Evolutionary conservation across 2,329 filamentous ascomycete genomes (phyloP), one percentile per base, ranked within the genome.

Genomic region (Fusarium sp.): DNA sequence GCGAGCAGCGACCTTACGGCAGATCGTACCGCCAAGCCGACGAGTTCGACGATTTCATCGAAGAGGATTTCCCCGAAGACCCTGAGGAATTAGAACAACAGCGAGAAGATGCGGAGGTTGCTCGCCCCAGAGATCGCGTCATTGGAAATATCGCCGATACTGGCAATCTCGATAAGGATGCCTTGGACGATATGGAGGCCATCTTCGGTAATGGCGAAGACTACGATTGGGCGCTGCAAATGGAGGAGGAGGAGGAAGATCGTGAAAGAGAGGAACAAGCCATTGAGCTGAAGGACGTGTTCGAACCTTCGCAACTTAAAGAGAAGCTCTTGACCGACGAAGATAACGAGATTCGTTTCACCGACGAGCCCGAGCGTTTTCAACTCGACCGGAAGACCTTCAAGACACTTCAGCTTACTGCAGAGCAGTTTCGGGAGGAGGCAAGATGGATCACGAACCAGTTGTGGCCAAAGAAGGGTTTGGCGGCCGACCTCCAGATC

Each of bases 151-250:
- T 93, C 17, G 89, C 95, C 33, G 94, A 97, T 80, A 93, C 92
- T 14, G 90, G 94, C 11, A 95, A 95, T 4, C 89, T 99, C 28
- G 95, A 98, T 80, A 95, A 98, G 81, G 94, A 95, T 78, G 94
- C 95, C 8, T 88, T 98, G 41, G 96, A 98, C 81, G 96, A 98
- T 80, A 97, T 98, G 93, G 93, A 96, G 77, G 93, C 92, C 64
- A 98, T 98, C 42, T 99, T 99, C 77, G 96, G 96, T 70, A 94
- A 97, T 80, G 96, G 96, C 63, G 94, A 94, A 74, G 96, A 99
- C 80, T 99, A 98, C 80, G 92, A 95, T 77, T 99, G 97, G 91
- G 96, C 96, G 14, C 85, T 99, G 54, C 93, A 96, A 59, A 87
- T 96, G 79, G 95, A 98, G 82, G 93, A 96, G 51, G 92, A 95